Evolutionary conservation across 2,329 filamentous ascomycete species (phyloP).

Genomic region (Monosporascus ibericus): DNA sequence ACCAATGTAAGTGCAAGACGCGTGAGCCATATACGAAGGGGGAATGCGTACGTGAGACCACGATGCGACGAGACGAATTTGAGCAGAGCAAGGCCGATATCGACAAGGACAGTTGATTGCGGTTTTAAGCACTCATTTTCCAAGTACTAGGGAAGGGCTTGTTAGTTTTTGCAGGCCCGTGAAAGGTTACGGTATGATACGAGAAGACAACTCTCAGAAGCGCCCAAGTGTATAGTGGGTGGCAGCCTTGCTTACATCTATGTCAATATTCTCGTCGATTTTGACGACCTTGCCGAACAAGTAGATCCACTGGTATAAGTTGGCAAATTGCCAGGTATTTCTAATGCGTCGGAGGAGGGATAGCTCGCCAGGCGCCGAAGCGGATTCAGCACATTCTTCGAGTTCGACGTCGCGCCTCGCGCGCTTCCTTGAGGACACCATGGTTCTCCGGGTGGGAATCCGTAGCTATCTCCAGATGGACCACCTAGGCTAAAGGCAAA

Average conservation of each 20-base stretch:
- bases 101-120: conserved; percentile 65
- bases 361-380: conserved; percentile 19
- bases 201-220: no score
- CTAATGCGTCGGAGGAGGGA: conserved; percentile 62
- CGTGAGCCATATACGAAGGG: conserved; percentile 1
- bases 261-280: conserved; percentile 80
- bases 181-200: no score
- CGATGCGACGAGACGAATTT: conserved; percentile 94
- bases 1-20: conserved; percentile 16
- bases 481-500: neutral
- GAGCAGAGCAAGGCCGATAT: conserved; percentile 79
- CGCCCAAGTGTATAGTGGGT: no score
- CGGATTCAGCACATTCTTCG: conserved; percentile 16
- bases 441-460: conserved; percentile 17
- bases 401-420: conserved; percentile 37
- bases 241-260: conserved; percentile 60
- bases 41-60: conserved; percentile 69
- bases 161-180: neutral
- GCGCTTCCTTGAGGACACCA: conserved; percentile 44
- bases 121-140: conserved; percentile 84
- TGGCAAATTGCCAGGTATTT: conserved; percentile 94
- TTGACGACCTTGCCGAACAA: conserved; percentile 86
- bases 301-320: conserved; percentile 87
- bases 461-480: neutral
- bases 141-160: conserved; percentile 58